These are phyloP conservation scores for Melanomma pulvis-pyrius DNA, from an alignment of 495 filamentous ascomycete genomes.

Conservation along the genomic window DNA sequence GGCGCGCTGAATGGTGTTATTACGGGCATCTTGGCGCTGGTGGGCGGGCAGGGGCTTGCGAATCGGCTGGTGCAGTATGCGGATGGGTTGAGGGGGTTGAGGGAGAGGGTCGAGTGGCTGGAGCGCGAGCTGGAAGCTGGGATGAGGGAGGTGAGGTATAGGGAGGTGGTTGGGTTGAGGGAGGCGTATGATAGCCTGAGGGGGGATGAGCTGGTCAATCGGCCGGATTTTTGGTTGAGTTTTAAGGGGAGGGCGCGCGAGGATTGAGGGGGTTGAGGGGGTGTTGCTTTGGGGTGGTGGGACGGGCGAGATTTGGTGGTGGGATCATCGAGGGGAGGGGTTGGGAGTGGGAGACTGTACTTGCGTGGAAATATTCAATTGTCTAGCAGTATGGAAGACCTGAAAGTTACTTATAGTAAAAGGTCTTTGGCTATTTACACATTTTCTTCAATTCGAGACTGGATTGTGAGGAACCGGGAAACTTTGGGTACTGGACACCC, in stretches of 20 bases:
- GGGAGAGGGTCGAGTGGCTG: constrained; percentile 35
- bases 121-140: constrained; percentile 33
- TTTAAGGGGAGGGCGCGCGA: constrained; percentile 8
- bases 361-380: not conserved
- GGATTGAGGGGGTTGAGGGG: not conserved
- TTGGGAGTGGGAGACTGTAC: too few relatives aligned
- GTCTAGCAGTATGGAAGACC: not conserved
- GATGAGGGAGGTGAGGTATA: constrained; percentile 34
- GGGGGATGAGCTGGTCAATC: constrained; percentile 32
- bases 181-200: constrained; percentile 32
- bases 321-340: not conserved
- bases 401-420: not conserved
- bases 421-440: not conserved
- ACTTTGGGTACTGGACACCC: not conserved
- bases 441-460: not conserved
- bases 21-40: constrained; percentile 26
- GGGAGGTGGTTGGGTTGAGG: constrained; percentile 32
- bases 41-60: constrained; percentile 26
- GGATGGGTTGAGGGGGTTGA: constrained; percentile 30
- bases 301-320: not conserved
- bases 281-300: not conserved
- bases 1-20: constrained; percentile 32
- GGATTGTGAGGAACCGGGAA: not conserved
- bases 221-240: constrained; percentile 29
- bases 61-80: constrained; percentile 25